These are phyloP conservation scores for Lodderomyces orthopsilosis DNA, from an alignment of 1,139 yeast species.

Conservation along the genomic window DNA sequence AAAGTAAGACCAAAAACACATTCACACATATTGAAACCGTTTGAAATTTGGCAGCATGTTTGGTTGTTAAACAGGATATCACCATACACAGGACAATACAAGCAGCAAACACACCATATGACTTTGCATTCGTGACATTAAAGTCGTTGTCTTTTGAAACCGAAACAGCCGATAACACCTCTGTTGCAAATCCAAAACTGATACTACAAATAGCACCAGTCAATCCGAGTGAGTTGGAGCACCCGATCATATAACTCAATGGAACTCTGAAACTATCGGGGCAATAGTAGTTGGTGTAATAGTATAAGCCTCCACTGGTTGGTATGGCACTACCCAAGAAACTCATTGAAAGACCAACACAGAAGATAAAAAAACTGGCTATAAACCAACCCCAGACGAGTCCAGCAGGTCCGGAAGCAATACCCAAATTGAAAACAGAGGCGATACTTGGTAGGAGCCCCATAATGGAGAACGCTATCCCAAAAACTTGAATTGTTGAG, in stretches of 20 bases:
- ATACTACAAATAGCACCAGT: slow-evolving; percentile 36
- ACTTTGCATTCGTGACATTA: slow-evolving; percentile 25
- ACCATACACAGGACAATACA: slow-evolving; percentile 25
- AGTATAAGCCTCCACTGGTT: slow-evolving; percentile 68
- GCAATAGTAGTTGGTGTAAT: slow-evolving; percentile 44
- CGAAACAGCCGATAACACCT: slow-evolving; percentile 32
- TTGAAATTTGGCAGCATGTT: slow-evolving; percentile 56
- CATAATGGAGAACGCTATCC: slow-evolving; percentile 53
- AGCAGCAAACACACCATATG: slow-evolving; percentile 39
- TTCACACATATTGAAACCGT: slow-evolving; percentile 56
- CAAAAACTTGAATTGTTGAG: slow-evolving; percentile 49
- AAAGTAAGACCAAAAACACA: slow-evolving; percentile 49
- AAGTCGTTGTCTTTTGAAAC: slow-evolving; percentile 30
- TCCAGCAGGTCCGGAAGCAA: slow-evolving; percentile 44
- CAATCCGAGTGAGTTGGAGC: slow-evolving; percentile 33
- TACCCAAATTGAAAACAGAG: slow-evolving; percentile 30
- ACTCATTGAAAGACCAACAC: slow-evolving; percentile 60
- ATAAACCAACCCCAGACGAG: slow-evolving; percentile 73
- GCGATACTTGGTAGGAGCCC: slow-evolving; percentile 48
- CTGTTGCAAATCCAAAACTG: slow-evolving; percentile 36
- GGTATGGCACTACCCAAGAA: slow-evolving; percentile 66
- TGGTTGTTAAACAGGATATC: slow-evolving; percentile 31
- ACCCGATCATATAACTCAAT: slow-evolving; percentile 43
- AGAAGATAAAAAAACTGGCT: slow-evolving; percentile 53
- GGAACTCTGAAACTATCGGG: slow-evolving; percentile 29